Base-by-base conservation (phyloP, 2,329 filamentous ascomycete genomes). In the Botrytis paeoniae region DNA sequence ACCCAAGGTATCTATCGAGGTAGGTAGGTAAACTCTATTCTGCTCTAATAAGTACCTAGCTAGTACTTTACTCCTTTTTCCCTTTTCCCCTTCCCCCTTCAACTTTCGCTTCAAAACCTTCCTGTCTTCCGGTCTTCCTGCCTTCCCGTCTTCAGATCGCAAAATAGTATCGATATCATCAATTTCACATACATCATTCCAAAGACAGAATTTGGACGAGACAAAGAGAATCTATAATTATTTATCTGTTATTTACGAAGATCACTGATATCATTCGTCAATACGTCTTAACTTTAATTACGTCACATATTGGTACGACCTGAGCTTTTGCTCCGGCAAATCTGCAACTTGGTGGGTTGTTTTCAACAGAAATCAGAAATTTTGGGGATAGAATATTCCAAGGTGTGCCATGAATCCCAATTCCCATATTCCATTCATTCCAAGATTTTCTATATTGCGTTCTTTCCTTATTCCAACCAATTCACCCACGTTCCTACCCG, bases 301-400 rank as follows among this genome's bases (percentile, higher is more conserved):
- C 65, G 65, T 68, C 65, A 68, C 35, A 39, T 57, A 39, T 57
- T 54, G 29, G n/a, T 68, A 57, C 48, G 35, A 68, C 65, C 65
- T 57, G 65, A 68, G 48, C 65, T 14, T 57, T 68, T 54, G 18
- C 64, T 57, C 64, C 48, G 64, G 48, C 12, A n/a, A 68, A 68
- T 37, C 45, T 22, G 64, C 45, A 39, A 57, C 37, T 41, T 32
- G 61, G 61, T 63, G 61, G 37, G 25, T 29, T 62, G 60, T 8
- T 39, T n/a, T 41, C 22, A 54, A 54, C 64, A 66, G 45, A 66
- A 37, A 35, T 65, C 41, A 20, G 63, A 39, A 51, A 10, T 54
- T 51, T 37, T 20, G 8, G 51, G 12, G 22, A 37, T 39, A 16
- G 60, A 41, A 54, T 14, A 66, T 54, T 66, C 45, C 64, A 41